phyloP scores from a whole-genome alignment of 805 yeast genomes.

The Kodamaea neixiangensis region DNA sequence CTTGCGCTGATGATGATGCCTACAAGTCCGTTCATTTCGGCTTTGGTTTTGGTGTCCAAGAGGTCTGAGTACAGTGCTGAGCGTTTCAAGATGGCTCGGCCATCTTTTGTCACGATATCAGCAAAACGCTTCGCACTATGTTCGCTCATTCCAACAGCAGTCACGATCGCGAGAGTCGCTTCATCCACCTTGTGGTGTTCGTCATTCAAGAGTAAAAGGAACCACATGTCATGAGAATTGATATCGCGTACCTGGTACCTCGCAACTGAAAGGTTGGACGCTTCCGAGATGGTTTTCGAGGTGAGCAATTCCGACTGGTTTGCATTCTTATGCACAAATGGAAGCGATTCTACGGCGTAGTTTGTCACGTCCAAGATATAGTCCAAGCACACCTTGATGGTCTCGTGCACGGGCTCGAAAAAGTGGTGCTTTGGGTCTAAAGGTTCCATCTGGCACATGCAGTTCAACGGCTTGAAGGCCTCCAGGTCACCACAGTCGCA shows the following conservation, averaged over 20 bases:
- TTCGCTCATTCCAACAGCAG: constrained; percentile 29
- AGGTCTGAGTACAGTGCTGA: constrained; percentile 16
- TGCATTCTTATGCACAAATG: constrained; percentile 35
- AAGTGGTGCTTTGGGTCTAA: constrained; percentile 14
- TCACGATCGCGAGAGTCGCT: constrained; percentile 49
- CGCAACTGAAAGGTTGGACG: constrained; percentile 30
- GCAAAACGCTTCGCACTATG: constrained; percentile 24
- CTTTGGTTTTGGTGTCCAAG: constrained; percentile 19
- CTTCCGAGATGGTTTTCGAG: constrained; percentile 29
- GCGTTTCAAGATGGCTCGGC: constrained; percentile 50
- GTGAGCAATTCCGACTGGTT: constrained; percentile 21
- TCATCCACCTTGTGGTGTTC: constrained; percentile 65
- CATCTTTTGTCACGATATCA: constrained; percentile 42
- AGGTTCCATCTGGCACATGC: constrained; percentile 37
- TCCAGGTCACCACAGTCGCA: constrained; percentile 76
- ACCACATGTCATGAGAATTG: constrained; percentile 26
- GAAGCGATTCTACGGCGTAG: constrained; percentile 40
- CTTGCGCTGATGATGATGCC: constrained; percentile 54
- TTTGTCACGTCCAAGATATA: constrained; percentile 46
- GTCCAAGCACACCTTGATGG: constrained; percentile 40
- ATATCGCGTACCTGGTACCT: not conserved
- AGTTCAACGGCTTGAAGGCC: constrained; percentile 60
- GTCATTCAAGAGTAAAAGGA: constrained; percentile 73
- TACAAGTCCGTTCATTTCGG: constrained; percentile 50
- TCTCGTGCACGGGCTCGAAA: constrained; percentile 19